Evolutionary conservation across 2,329 filamentous ascomycete species (phyloP).

Genomic region (Hypoxylon sp.): DNA sequence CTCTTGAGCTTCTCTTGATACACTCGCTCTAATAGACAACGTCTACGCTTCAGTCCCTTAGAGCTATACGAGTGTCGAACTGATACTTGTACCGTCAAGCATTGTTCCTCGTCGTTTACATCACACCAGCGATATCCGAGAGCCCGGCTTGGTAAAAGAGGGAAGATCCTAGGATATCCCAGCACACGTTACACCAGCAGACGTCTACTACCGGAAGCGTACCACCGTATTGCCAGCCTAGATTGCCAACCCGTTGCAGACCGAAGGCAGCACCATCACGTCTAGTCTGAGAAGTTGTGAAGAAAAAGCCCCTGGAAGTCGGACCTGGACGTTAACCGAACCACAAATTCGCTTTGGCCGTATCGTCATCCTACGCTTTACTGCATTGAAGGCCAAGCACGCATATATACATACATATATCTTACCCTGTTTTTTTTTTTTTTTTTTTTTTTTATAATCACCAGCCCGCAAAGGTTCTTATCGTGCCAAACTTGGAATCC

Average conservation of each 20-base stretch:
- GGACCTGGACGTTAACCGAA: conserved; percentile 29
- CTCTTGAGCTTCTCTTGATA: conserved; percentile 10
- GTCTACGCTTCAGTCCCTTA: conserved; percentile 10
- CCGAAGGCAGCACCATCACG: conserved; percentile 21
- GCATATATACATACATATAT: conserved; percentile 29
- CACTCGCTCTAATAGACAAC: conserved; percentile 17
- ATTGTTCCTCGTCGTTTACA: conserved; percentile 18
- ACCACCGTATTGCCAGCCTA: conserved; percentile 10
- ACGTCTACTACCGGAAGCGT: conserved; percentile 11
- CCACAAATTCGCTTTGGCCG: conserved; percentile 33
- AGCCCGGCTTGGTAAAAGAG: conserved; percentile 1
- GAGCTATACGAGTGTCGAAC: conserved; percentile 13
- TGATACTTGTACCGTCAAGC: conserved; percentile 19
- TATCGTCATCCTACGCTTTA: conserved; percentile 44
- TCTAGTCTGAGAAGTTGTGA: conserved; percentile 22
- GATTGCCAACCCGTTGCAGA: conserved; percentile 26
- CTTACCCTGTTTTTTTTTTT: conserved; percentile 27
- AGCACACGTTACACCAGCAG: conserved; percentile 29
- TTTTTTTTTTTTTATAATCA: no score
- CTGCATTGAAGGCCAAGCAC: conserved; percentile 37
- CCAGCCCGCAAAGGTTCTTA: conserved; percentile 10
- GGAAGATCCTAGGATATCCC: conserved; percentile 10
- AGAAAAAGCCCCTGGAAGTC: conserved; percentile 25
- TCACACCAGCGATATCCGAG: conserved; percentile 24
- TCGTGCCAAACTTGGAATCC: conserved; percentile 31